These are phyloP conservation scores for Pythium coloratum DNA, from an alignment of 352 stramenopile species.

Conservation along the genomic window DNA sequence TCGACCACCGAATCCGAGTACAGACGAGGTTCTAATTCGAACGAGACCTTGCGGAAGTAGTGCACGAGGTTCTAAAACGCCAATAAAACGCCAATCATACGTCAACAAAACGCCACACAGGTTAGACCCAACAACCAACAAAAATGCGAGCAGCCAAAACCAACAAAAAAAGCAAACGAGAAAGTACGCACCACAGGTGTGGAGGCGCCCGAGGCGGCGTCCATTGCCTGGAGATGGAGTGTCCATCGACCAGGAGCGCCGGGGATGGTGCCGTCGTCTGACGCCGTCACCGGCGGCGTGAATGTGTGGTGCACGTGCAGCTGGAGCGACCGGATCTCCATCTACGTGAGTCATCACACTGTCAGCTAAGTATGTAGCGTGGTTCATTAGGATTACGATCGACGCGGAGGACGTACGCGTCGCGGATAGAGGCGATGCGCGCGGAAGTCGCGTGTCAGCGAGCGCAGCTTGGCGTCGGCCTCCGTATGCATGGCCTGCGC, in stretches of 20 bases:
- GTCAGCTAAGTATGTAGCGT: background rate
- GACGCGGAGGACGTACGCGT: background rate
- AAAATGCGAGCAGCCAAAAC: background rate
- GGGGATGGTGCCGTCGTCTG: slow-evolving; percentile 27
- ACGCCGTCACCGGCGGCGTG: slow-evolving; percentile 39
- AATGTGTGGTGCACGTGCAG: slow-evolving; percentile 69
- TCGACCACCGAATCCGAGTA: slow-evolving; percentile 74
- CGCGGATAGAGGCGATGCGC: slow-evolving; percentile 56
- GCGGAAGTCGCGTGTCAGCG: slow-evolving; percentile 58
- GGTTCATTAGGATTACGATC: background rate
- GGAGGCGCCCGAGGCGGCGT: slow-evolving; percentile 32
- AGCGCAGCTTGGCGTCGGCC: slow-evolving; percentile 44
- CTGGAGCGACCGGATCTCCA: slow-evolving; percentile 54
- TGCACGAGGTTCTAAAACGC: slow-evolving; percentile 65
- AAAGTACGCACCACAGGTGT: slow-evolving; percentile 40
- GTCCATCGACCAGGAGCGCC: slow-evolving; percentile 53
- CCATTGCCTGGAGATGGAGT: slow-evolving; percentile 59
- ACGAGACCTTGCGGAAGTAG: slow-evolving; percentile 75
- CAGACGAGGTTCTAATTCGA: slow-evolving; percentile 66
- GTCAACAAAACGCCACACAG: background rate
- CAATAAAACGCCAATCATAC: slow-evolving; percentile 5
- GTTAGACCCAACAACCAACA: background rate
- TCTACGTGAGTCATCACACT: slow-evolving; percentile 26
- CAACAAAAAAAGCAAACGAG: background rate
- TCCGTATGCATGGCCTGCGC: slow-evolving; percentile 41